Base-by-base conservation (phyloP, 768 basidiomycete species). In the Lepiota brunneoincarnata region DNA sequence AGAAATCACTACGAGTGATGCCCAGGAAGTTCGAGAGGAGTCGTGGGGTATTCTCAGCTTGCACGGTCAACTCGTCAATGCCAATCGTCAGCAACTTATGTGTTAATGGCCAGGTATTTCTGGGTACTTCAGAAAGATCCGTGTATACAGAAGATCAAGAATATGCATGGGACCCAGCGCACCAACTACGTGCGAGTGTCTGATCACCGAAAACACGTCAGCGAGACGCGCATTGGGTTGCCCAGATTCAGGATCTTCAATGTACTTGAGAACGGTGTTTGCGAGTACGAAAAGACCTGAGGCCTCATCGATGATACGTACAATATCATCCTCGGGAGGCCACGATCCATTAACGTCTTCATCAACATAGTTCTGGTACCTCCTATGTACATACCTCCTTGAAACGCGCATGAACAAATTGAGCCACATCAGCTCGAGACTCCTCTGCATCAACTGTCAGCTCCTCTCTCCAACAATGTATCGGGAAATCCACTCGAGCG, bases 251-350 rank as follows among this genome's bases (percentile, higher is more conserved):
- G 15, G 10, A 10, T 55, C 17, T 5, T 26, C 38, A 4, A 55
- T 20, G 18, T 46, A 55, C 31, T 44, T 10, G n/a, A 55, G 14
- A 1, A 40, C 5, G 2, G 45, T 36, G 6, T 17, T 18, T 10
- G 46, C 45, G 18, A 24, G 31, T 3, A 37, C 20, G 38, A 48
- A 55, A 23, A 41, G 37, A 3, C 53, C 53, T 18, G 45, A 54
- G 15, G 53, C 44, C 1, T 12, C 11, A 3, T 12, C 15, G 10
- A 24, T 34, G 21, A 54, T 17, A 9, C 14, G 1, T 1, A 24
- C 31, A 15, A 47, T 11, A 6, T 47, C n/a, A 15, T 1, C 37
- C 20, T 55, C 18, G 6, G 24, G 12, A 3, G 46, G 37, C 45
- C 46, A 55, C 5, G 26, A 50, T 28, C 3, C 38, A 28, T 2